Conservation (phyloP, 2,329 filamentous ascomycete genomes). For the Ilyonectria robusta region DNA sequence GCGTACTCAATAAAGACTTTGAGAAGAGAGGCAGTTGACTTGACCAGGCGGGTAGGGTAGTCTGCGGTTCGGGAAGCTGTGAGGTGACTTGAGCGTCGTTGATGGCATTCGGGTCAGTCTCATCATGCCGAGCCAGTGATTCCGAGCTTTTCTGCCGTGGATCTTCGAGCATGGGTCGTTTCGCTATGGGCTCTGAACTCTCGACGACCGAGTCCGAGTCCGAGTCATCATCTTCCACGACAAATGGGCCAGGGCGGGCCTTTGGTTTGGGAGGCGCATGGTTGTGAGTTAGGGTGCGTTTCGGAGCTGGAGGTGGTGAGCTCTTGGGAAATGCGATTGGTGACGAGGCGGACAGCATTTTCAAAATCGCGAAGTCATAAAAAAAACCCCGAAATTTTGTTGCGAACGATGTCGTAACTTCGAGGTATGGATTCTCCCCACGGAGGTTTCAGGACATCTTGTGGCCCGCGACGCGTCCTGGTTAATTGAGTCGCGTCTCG, state of each 20-base stretch:
- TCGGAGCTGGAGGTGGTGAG: constrained; percentile 56
- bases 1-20: constrained; percentile 43
- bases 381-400: not conserved
- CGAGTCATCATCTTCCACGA: constrained; percentile 57
- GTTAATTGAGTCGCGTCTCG: constrained; percentile 50
- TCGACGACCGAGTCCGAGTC: constrained; percentile 37
- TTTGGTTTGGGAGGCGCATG: constrained; percentile 53
- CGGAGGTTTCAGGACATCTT: constrained; percentile 15
- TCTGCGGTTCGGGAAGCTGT: constrained; percentile 14
- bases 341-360: constrained; percentile 73
- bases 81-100: constrained; percentile 15
- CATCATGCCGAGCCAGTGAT: constrained; percentile 4
- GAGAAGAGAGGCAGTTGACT: constrained; percentile 47
- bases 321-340: constrained; percentile 69
- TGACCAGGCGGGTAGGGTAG: constrained; percentile 37
- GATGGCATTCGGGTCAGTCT: constrained; percentile 10
- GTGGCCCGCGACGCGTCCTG: constrained; percentile 44
- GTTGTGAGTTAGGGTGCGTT: constrained; percentile 55
- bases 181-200: constrained; percentile 41
- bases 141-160: constrained; percentile 33
- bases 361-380: constrained; percentile 31
- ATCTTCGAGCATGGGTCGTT: constrained; percentile 52
- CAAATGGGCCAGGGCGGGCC: constrained; percentile 56
- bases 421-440: constrained; percentile 23
- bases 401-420: constrained; percentile 11